These are phyloP conservation scores for Polygonum maritimum DNA, from an alignment of 148 eudicot genomes.

Conservation along the genomic window DNA sequence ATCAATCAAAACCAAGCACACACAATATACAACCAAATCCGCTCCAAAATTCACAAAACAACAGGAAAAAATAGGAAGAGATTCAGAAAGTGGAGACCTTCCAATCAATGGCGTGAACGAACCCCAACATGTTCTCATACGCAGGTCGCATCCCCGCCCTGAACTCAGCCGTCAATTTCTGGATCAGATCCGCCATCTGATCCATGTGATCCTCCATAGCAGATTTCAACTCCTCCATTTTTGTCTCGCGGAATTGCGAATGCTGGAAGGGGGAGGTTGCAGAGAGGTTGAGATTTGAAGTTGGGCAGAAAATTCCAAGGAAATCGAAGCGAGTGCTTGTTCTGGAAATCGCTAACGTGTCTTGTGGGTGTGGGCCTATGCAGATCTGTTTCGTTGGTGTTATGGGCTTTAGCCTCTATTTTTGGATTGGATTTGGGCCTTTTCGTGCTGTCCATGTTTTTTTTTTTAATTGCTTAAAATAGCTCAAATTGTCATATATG, in stretches of 20 bases:
- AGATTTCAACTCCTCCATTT: slow-evolving; percentile 69
- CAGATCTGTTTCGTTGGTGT: neutral
- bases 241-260: neutral
- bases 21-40: neutral
- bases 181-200: slow-evolving; percentile 74
- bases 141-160: slow-evolving; percentile 74
- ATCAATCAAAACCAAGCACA: neutral
- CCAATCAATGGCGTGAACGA: slow-evolving; percentile 94
- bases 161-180: slow-evolving; percentile 49
- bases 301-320: neutral
- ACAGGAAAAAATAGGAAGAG: neutral
- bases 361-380: neutral
- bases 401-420: neutral
- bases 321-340: neutral
- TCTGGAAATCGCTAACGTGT: neutral
- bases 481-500: no score
- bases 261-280: neutral
- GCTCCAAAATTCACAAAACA: neutral
- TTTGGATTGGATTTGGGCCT: neutral
- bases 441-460: no score
- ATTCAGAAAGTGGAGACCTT: slow-evolving; percentile 33
- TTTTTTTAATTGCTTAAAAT: no score
- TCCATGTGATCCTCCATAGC: slow-evolving; percentile 70
- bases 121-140: slow-evolving; percentile 62
- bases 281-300: neutral